These are phyloP conservation scores for Neonectria magnoliae DNA, from an alignment of 2,329 filamentous ascomycete species.

Conservation along the genomic window DNA sequence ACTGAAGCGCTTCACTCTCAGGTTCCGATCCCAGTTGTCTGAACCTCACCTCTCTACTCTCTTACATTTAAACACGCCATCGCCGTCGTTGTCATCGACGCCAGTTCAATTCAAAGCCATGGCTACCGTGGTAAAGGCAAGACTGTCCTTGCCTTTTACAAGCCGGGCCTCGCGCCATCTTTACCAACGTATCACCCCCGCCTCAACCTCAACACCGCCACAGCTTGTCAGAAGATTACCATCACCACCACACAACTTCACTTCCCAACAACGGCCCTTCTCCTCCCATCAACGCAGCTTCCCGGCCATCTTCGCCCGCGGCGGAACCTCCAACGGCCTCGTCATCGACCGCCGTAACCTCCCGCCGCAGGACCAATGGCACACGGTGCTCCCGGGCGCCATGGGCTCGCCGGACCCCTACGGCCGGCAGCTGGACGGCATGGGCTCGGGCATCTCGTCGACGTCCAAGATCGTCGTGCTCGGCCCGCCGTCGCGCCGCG, in stretches of 20 bases:
- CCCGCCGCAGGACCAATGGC: conserved; percentile 49
- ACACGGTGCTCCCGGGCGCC: conserved; percentile 64
- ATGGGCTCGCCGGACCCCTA: conserved; percentile 74
- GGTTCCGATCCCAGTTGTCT: background rate
- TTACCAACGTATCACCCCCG: background rate
- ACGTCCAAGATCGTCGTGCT: conserved; percentile 78
- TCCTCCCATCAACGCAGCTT: conserved; percentile 41
- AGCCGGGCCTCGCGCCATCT: conserved; percentile 9
- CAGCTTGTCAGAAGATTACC: background rate
- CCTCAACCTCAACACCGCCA: background rate
- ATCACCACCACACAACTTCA: background rate
- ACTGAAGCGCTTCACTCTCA: background rate
- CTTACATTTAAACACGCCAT: background rate
- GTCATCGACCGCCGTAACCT: conserved; percentile 56
- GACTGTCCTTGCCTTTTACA: background rate
- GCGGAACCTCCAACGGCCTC: conserved; percentile 75
- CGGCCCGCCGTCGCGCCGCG: conserved; percentile 56
- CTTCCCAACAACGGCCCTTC: conserved; percentile 12
- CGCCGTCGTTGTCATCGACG: background rate
- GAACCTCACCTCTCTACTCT: background rate
- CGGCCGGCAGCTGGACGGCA: conserved; percentile 76
- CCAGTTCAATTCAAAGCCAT: background rate
- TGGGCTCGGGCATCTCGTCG: conserved; percentile 75
- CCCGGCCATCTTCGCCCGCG: conserved; percentile 60
- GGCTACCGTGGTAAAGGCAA: background rate